These are phyloP conservation scores for Pelargonium cotyledonis DNA, from an alignment of 441 rosid species.

Conservation along the genomic window DNA sequence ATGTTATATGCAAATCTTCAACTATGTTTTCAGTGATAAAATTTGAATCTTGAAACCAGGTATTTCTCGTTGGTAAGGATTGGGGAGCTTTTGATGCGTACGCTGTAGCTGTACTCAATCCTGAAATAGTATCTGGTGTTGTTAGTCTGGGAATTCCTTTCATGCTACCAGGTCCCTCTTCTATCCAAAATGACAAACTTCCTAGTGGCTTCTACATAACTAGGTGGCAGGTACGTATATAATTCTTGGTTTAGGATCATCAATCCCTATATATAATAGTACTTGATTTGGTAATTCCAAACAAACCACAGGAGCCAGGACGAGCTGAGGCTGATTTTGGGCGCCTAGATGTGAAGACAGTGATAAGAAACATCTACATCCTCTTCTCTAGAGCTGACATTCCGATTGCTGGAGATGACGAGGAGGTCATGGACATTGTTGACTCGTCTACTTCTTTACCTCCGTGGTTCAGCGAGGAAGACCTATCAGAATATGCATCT, in stretches of 20 bases:
- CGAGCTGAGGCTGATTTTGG: slow-evolving; percentile 59
- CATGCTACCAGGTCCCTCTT: slow-evolving; percentile 21
- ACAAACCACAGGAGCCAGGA: slow-evolving; percentile 38
- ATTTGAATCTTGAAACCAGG: slow-evolving; percentile 22
- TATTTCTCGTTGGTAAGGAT: slow-evolving; percentile 45
- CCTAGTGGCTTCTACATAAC: slow-evolving; percentile 46
- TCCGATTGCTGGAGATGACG: slow-evolving; percentile 43
- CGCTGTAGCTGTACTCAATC: slow-evolving; percentile 29
- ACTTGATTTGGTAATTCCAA: background rate
- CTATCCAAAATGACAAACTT: slow-evolving; percentile 17
- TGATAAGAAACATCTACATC: slow-evolving; percentile 39
- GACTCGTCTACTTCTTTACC: slow-evolving; percentile 49
- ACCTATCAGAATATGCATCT: slow-evolving; percentile 40
- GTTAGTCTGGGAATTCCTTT: slow-evolving; percentile 42
- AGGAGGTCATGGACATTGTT: slow-evolving; percentile 57
- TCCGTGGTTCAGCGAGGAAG: slow-evolving; percentile 46
- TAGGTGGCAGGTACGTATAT: slow-evolving; percentile 41
- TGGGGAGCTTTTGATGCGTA: slow-evolving; percentile 39
- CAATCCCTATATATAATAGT: slow-evolving; percentile 16
- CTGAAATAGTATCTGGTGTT: slow-evolving; percentile 35
- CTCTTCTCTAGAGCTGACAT: slow-evolving; percentile 43
- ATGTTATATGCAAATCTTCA: too few relatives aligned
- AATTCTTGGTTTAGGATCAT: slow-evolving; percentile 20
- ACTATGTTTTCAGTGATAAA: too few relatives aligned
- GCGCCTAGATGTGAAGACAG: slow-evolving; percentile 47